Evolutionary conservation across 1,139 yeast genomes (phyloP), one percentile per base, ranked within the genome.

Genomic region (Nakaseomyces kungkrabaensis): DNA sequence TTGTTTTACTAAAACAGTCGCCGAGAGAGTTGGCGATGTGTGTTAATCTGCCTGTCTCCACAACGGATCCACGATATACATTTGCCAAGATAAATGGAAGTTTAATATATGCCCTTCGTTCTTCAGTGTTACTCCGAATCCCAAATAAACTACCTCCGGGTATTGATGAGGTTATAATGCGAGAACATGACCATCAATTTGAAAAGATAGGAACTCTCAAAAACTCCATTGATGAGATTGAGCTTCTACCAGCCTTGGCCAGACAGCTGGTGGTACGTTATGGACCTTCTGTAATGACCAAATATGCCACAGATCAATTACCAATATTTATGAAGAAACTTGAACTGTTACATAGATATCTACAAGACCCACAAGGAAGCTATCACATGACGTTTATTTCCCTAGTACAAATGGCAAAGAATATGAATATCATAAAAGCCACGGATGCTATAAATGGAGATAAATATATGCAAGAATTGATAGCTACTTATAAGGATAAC

Each of bases 81-180:
- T 73, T 79, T 52, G 68, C 81, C 46, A 75, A 76, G 51, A 71
- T 74, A 41, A 75, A 74, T 52, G 92, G 94, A 4, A 78, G 73
- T 45, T 66, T 84, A 5, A 59, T 70, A 1, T 80, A 75, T 66
- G 75, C 75, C 1, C 68, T 76, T 10, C 73, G 72, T 52, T 62
- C 68, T n/a, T 63, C 66, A 10, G 74, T 83, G 47, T 68, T 69
- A 43, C 61, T 78, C 37, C 68, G 89, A 50, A 67, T 84, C 9
- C 89, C 90, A 0, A 63, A 51, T 40, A 33, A 31, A 7, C 40
- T 59, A 11, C 56, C 61, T 17, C 38, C 53, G 4, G 54, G 46
- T 11, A 44, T 48, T 2, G 7, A 9, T 8, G 33, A 45, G 6
- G 55, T 68, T 25, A 59, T 74, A 48, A 59, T 64, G 57, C 49